A percentile compares a stretch with the other conserved stretches of the same genome.
These are phyloP conservation scores for Dichotomocladium elegans DNA, from an alignment of 371 early-diverging fungal genomes.

Conservation along the genomic window DNA sequence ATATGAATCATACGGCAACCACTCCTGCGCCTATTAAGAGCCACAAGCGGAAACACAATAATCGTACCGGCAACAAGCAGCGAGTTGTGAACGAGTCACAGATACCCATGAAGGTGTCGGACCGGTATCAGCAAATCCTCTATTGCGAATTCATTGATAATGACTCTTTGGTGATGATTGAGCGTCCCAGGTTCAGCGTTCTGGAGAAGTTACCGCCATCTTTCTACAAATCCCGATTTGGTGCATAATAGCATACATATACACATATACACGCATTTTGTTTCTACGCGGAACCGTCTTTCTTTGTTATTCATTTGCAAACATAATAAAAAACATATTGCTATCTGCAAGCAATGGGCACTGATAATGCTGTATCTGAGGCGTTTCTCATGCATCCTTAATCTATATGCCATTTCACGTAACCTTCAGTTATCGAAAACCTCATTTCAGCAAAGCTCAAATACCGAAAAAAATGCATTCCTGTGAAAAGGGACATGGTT, in stretches of 20 bases:
- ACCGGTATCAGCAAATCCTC: conserved; percentile 79
- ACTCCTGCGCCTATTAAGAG: conserved; percentile 27
- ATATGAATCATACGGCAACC: conserved; percentile 56
- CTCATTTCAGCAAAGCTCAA: too few relatives aligned
- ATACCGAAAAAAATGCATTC: too few relatives aligned
- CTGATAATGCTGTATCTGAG: too few relatives aligned
- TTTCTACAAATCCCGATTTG: conserved; percentile 82
- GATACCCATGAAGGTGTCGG: conserved; percentile 61
- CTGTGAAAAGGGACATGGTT: too few relatives aligned
- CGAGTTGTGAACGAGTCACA: conserved; percentile 34
- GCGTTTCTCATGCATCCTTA: too few relatives aligned
- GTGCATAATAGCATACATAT: conserved; percentile 38
- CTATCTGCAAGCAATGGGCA: too few relatives aligned
- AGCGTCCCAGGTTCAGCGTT: conserved; percentile 79
- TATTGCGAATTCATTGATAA: conserved; percentile 64
- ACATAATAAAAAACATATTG: too few relatives aligned
- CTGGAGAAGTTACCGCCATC: conserved; percentile 76
- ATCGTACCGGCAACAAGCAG: conserved; percentile 27
- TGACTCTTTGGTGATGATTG: conserved; percentile 78
- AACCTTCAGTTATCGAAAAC: too few relatives aligned
- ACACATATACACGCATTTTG: not conserved
- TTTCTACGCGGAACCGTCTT: too few relatives aligned
- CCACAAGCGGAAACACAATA: conserved; percentile 29
- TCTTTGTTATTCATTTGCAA: too few relatives aligned
- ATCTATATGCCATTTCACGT: too few relatives aligned